These are phyloP conservation scores for Litsea cubeba DNA, from an alignment of 164 flowering plant species.

Conservation along the genomic window DNA sequence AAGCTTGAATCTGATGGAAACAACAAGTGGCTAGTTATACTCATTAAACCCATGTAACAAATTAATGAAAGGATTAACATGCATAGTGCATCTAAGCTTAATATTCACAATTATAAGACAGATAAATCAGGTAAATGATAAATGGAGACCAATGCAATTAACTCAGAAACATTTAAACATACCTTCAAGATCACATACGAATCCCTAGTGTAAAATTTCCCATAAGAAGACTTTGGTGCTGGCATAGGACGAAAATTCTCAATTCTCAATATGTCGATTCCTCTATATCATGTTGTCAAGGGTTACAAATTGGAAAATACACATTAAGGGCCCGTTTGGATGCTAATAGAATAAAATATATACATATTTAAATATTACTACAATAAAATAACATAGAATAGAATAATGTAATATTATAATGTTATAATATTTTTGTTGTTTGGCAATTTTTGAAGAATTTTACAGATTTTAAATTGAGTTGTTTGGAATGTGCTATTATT, in stretches of 20 bases:
- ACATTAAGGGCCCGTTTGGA: not conserved
- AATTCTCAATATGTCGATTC: slow-evolving; percentile 94
- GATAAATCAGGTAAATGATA: not conserved
- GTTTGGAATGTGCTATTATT: too few species aligned
- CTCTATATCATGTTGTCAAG: slow-evolving; percentile 70
- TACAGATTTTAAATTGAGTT: too few species aligned
- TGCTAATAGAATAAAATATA: too few species aligned
- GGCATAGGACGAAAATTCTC: slow-evolving; percentile 80
- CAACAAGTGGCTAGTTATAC: not conserved
- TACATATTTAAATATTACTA: too few species aligned
- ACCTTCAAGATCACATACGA: slow-evolving; percentile 91
- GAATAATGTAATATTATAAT: too few species aligned
- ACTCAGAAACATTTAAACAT: slow-evolving; percentile 6
- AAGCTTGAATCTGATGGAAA: not conserved
- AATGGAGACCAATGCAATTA: not conserved
- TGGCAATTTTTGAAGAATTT: too few species aligned
- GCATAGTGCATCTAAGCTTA: not conserved
- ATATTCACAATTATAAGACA: too few species aligned
- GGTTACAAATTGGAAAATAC: slow-evolving; percentile 14
- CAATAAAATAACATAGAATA: too few species aligned
- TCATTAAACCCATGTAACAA: not conserved
- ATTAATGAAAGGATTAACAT: not conserved
- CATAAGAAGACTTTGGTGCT: slow-evolving; percentile 64
- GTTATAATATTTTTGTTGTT: too few species aligned
- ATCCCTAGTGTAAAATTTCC: slow-evolving; percentile 92